Evolutionary conservation across 2,329 filamentous ascomycete genomes (phyloP).

Genomic region (Alternaria brassicicola): DNA sequence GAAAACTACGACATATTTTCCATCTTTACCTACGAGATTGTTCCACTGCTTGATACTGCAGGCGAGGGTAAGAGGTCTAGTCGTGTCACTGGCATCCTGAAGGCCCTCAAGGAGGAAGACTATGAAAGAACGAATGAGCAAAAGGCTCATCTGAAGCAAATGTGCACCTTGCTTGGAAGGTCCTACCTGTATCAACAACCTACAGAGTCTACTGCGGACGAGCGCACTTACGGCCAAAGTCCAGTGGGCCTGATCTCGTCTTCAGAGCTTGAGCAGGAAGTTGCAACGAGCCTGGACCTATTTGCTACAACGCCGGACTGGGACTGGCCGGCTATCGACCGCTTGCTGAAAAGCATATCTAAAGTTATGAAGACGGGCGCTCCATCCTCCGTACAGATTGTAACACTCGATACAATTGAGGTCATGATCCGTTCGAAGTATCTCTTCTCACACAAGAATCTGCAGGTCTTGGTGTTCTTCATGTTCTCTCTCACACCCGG

Average conservation of each 20-base stretch:
- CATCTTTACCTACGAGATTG: neutral
- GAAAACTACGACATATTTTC: neutral
- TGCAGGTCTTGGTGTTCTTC: neutral
- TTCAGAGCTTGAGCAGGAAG: neutral
- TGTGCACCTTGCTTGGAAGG: neutral
- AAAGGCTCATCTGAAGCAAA: neutral
- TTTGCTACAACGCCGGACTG: neutral
- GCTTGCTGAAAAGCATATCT: neutral
- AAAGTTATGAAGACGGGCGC: neutral
- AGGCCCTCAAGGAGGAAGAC: neutral
- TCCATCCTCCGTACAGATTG: neutral
- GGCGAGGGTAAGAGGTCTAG: neutral
- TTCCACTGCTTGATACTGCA: neutral
- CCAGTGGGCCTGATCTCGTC: neutral
- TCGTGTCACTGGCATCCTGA: neutral
- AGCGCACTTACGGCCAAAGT: neutral
- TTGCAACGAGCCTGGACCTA: neutral
- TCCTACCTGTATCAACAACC: neutral
- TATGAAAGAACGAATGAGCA: neutral
- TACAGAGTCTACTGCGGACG: neutral
- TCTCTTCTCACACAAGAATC: neutral
- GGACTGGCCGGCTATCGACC: neutral
- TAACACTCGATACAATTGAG: neutral
- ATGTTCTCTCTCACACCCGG: neutral
- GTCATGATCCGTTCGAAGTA: neutral